Percentiles rank a stretch among this genome's conserved stretches.
Evolutionary conservation across 371 early-diverging fungal genomes (phyloP).

Genomic region (Zychaea mexicana): DNA sequence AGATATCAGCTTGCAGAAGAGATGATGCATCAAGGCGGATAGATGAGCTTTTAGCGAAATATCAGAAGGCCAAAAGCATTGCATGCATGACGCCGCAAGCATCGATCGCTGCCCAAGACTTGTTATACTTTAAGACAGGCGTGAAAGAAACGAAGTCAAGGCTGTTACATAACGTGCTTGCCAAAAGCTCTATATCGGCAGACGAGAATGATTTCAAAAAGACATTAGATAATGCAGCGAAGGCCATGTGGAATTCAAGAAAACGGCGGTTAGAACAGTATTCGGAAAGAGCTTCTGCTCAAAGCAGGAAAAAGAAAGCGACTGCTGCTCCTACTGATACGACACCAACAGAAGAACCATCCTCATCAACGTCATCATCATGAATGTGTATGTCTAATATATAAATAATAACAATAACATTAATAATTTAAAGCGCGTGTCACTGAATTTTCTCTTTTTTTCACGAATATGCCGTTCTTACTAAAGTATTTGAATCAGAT

Average conservation of each 20-base stretch:
- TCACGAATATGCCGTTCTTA: constrained; percentile 16
- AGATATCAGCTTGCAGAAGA: constrained; percentile 3
- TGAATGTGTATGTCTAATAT: no score
- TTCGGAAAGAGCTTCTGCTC: neutral
- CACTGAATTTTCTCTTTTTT: neutral
- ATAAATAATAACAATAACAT: neutral
- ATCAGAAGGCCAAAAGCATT: constrained; percentile 3
- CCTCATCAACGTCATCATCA: no score
- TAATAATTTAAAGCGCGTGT: neutral
- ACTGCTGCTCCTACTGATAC: neutral
- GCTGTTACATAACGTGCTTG: neutral
- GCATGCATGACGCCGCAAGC: constrained; percentile 2
- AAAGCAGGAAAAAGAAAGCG: neutral
- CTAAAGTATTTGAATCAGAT: constrained; percentile 16
- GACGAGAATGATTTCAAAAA: constrained; percentile 5
- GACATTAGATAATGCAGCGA: neutral
- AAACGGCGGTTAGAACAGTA: neutral
- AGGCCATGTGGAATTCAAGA: neutral
- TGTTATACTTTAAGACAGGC: neutral
- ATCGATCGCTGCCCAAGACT: neutral
- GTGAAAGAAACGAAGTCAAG: neutral
- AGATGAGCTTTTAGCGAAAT: neutral
- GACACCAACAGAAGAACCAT: neutral
- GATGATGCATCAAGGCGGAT: neutral
- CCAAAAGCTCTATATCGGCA: neutral